Evolutionary conservation across 306 rosid species (phyloP).

Genomic region (Rosa lucieae): DNA sequence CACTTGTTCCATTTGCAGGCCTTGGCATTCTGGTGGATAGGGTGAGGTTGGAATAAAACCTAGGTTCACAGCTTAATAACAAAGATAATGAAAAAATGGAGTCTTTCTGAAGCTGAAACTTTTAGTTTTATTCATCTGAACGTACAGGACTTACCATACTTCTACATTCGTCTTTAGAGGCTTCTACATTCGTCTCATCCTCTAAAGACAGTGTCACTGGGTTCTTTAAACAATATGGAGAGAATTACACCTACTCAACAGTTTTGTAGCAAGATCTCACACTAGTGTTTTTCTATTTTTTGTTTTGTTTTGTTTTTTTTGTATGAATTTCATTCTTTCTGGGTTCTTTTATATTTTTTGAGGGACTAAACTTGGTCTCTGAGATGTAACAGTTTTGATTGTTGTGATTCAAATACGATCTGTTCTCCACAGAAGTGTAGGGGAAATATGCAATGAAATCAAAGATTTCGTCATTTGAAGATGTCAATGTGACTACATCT

Average conservation of each 20-base stretch:
- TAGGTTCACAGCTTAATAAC: neutral
- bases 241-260: slow-evolving; percentile 21
- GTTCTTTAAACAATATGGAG: slow-evolving; percentile 27
- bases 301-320: slow-evolving; percentile 2
- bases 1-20: neutral
- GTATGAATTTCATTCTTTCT: slow-evolving; percentile 14
- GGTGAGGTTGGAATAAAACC: neutral
- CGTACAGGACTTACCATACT: slow-evolving; percentile 15
- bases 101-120: neutral
- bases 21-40: neutral
- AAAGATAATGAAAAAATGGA: neutral
- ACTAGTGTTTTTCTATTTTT: neutral
- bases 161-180: slow-evolving; percentile 7
- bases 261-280: slow-evolving; percentile 6
- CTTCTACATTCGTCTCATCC: slow-evolving; percentile 10
- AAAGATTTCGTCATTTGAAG: neutral
- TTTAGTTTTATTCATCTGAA: neutral
- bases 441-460: neutral
- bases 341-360: slow-evolving; percentile 28
- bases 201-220: slow-evolving; percentile 16
- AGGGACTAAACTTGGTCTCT: slow-evolving; percentile 23
- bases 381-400: slow-evolving; percentile 29
- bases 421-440: neutral
- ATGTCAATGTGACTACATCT: neutral
- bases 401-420: neutral